These are phyloP conservation scores for Filosporella fistucella DNA, from an alignment of 495 filamentous ascomycete genomes.

Conservation along the genomic window DNA sequence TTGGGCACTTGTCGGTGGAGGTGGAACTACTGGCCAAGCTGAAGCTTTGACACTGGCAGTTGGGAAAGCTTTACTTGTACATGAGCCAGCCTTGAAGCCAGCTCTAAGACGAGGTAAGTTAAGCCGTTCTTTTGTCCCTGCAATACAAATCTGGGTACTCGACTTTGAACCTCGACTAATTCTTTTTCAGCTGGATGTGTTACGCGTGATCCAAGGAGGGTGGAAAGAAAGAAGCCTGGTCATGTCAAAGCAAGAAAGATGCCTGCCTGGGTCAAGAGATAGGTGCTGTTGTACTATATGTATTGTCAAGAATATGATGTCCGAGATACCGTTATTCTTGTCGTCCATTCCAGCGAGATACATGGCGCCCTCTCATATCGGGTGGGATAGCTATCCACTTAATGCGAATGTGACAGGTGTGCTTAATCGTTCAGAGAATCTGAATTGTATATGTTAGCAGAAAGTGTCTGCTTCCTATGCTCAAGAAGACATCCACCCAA, in stretches of 20 bases:
- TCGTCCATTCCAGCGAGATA: too few relatives aligned
- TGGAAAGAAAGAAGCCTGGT: conserved; percentile 98
- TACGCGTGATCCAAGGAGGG: conserved; percentile 83
- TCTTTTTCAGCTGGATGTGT: conserved; percentile 72
- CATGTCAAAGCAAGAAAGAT: conserved; percentile 95
- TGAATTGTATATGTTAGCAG: too few relatives aligned
- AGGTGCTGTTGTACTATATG: conserved; percentile 25
- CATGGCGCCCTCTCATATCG: too few relatives aligned
- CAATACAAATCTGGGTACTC: not conserved
- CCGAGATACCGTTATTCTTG: too few relatives aligned
- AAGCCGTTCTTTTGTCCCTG: conserved; percentile 4
- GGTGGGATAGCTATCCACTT: too few relatives aligned
- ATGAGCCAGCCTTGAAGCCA: conserved; percentile 87
- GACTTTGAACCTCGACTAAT: conserved; percentile 27
- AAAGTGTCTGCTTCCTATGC: too few relatives aligned
- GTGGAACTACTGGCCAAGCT: conserved; percentile 91
- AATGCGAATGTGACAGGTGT: too few relatives aligned
- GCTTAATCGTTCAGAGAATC: too few relatives aligned
- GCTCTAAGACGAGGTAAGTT: conserved; percentile 81
- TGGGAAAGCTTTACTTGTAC: conserved; percentile 79
- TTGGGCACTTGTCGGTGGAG: conserved; percentile 77
- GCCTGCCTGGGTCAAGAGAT: conserved; percentile 96
- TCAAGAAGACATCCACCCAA: too few relatives aligned
- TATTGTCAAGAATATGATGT: conserved; percentile 4
- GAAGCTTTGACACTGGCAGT: conserved; percentile 93